A percentile compares a stretch with the other conserved stretches of the same genome.
Evolutionary conservation across 1,284 basidiomycete genomes (phyloP).

Genomic region (Tetrapyrgos nigripes): DNA sequence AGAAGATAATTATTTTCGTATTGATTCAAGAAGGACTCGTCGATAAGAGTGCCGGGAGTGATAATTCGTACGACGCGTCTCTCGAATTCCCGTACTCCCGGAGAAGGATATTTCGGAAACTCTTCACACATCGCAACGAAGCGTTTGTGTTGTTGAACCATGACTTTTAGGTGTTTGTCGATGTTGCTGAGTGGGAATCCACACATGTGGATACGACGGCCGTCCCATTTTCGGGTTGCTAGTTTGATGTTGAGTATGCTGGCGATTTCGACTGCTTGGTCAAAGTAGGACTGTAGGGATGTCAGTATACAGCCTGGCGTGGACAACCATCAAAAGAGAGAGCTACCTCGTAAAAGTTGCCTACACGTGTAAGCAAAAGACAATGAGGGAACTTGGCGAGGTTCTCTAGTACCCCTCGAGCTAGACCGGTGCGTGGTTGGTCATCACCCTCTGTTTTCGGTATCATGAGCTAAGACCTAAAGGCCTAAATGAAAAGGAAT

Average conservation of each 20-base stretch:
- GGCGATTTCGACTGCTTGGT: conserved; percentile 85
- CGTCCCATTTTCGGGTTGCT: conserved; percentile 75
- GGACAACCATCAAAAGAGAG: background rate
- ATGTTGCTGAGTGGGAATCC: conserved; percentile 90
- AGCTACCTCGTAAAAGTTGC: conserved; percentile 92
- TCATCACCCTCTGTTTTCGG: conserved; percentile 13
- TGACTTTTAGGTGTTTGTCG: conserved; percentile 84
- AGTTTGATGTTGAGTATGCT: conserved; percentile 83
- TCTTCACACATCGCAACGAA: conserved; percentile 95
- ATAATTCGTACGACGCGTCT: conserved; percentile 85
- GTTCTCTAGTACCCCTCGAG: conserved; percentile 75
- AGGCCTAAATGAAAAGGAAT: too few species aligned
- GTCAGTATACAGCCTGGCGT: background rate
- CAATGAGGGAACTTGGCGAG: conserved; percentile 85
- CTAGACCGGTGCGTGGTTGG: conserved; percentile 61
- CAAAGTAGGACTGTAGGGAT: conserved; percentile 85
- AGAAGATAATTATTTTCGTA: conserved; percentile 91
- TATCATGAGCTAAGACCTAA: background rate
- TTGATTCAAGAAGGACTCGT: conserved; percentile 86
- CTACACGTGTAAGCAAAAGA: conserved; percentile 88
- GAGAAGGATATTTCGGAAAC: conserved; percentile 57
- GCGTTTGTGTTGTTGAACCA: conserved; percentile 82
- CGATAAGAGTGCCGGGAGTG: conserved; percentile 92
- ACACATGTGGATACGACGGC: conserved; percentile 76
- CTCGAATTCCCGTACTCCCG: conserved; percentile 66